Evolutionary conservation across 2,329 filamentous ascomycete genomes (phyloP).

Genomic region (Botrytis fabae): DNA sequence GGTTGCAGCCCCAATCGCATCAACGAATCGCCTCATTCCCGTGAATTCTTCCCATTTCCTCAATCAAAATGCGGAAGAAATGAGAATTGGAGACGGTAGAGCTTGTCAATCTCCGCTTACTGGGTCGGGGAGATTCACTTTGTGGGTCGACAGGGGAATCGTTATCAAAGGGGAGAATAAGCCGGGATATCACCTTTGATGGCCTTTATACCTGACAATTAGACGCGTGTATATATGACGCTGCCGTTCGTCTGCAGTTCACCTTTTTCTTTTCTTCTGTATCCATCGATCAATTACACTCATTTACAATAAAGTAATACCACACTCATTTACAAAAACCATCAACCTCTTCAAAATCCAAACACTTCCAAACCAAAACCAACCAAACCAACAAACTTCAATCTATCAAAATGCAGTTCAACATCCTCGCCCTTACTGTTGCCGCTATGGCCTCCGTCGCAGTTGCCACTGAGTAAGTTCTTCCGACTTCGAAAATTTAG

Average conservation of each 20-base stretch:
- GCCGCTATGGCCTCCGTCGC: constrained; percentile 38
- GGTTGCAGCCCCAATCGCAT: neutral
- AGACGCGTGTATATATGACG: constrained; percentile 23
- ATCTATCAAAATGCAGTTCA: constrained; percentile 43
- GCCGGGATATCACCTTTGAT: neutral
- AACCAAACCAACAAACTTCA: constrained; percentile 24
- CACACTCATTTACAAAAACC: constrained; percentile 25
- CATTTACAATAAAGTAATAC: constrained; percentile 35
- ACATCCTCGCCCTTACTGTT: constrained; percentile 34
- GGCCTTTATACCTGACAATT: neutral
- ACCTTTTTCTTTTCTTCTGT: constrained; percentile 28
- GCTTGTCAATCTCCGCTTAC: constrained; percentile 14
- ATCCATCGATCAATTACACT: constrained; percentile 40
- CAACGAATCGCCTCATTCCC: neutral
- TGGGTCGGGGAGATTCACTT: constrained; percentile 16
- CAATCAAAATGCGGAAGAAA: neutral
- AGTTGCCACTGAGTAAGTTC: constrained; percentile 32
- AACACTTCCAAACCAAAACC: constrained; percentile 4
- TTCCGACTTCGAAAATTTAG: neutral
- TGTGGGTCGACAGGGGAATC: constrained; percentile 6
- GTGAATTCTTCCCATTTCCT: neutral
- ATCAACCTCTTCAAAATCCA: constrained; percentile 28
- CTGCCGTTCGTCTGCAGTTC: neutral
- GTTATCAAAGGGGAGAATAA: constrained; percentile 19
- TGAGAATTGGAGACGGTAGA: constrained; percentile 2